phyloP scores from a whole-genome alignment of 139 green algal genomes.

The Auxenochlorella pyrenoidosa region DNA sequence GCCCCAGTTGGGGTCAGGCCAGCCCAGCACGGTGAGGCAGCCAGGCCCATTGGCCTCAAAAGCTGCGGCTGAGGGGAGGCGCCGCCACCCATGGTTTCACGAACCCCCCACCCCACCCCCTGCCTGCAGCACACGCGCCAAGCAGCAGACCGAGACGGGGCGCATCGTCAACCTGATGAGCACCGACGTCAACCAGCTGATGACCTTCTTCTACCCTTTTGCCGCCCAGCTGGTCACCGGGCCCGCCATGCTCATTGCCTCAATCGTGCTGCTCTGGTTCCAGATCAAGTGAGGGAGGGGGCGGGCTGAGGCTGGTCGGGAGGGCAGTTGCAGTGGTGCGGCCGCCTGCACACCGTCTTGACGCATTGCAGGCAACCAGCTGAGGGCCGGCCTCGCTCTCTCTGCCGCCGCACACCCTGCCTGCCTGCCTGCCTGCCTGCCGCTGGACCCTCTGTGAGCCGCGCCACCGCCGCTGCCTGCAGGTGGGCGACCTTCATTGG shows the following conservation, averaged over 20 bases:
- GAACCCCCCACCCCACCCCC: no score
- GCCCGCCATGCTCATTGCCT: constrained; percentile 79
- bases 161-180: constrained; percentile 66
- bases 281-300: constrained; percentile 64
- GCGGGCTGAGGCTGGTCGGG: background rate
- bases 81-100: no score
- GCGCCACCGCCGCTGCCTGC: background rate
- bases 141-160: constrained; percentile 56
- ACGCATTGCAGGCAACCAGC: background rate
- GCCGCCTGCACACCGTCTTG: no score
- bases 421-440: background rate
- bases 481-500: constrained; percentile 90
- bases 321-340: no score
- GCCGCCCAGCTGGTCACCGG: constrained; percentile 54
- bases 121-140: constrained; percentile 34
- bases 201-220: constrained; percentile 65
- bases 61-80: no score
- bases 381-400: background rate
- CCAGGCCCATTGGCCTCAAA: no score
- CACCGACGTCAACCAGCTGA: constrained; percentile 62
- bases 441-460: background rate
- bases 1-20: no score
- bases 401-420: background rate
- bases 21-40: no score
- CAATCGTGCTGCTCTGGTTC: constrained; percentile 86